Base-by-base conservation (phyloP, 176 grass and related monocot genomes). In the Elaeis guineensis region DNA sequence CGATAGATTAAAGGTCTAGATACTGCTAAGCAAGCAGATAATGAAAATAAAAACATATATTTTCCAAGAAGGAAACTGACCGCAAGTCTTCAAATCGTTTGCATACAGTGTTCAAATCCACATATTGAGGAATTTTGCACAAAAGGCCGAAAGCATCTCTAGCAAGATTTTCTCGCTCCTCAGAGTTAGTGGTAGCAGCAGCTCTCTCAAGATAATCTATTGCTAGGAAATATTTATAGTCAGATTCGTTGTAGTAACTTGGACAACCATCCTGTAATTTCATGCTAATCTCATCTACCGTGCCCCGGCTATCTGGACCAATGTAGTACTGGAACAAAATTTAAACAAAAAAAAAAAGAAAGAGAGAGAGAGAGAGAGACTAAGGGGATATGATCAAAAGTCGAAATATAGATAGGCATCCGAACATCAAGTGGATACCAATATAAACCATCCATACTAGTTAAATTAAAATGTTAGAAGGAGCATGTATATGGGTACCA, bases 81-180 rank as follows among this genome's bases (percentile, higher is more conserved):
- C 91, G 84, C 77, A 97, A 75, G 62, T 82, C 84, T 73, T 87
- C 92, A 87, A 97, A 97, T 64, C 92, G 83, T 78, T 91, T 97
- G 81, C 92, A 97, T 74, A 97, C 80, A 49, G 83, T 65, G 64
- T 77, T 78, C 75, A 97, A 85, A 75, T 97, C 87, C 29, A 69
- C 83, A 30, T 80, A 85, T 50, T 85, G 87, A 66, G 92, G 92
- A 68, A 85, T 80, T 70, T 77, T 97, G 21, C 71, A 80, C 48
- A 97, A 71, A 21, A 88, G 75, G 67, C 80, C 84, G 71, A 91
- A 97, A 59, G 92, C 92, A 61, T 97, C 92, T 74, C 77, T 97
- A 66, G 87, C 81, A 82, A 91, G 80, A 74, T 65, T 82, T 15
- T 91, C 83, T 72, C 73, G 72, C 66, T 91, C 84, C 14, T 88